Conservation (phyloP, 148 eudicot genomes). For the Nyssa sinensis region DNA sequence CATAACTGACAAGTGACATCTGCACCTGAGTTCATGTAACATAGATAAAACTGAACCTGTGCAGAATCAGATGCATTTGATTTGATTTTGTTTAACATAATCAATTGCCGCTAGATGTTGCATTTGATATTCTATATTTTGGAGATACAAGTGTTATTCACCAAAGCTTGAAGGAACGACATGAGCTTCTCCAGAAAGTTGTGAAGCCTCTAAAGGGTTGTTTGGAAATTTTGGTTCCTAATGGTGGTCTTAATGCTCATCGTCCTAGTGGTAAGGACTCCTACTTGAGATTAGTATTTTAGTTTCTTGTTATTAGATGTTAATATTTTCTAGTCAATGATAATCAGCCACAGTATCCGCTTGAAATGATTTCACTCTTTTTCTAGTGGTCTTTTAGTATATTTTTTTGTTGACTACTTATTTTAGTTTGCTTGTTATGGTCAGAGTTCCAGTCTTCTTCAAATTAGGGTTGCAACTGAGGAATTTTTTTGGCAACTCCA, state of each 20-base stretch:
- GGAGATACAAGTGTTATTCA: conserved; percentile 97
- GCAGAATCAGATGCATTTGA: not conserved
- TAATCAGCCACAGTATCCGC: not conserved
- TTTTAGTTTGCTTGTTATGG: not conserved
- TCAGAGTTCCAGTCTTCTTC: not conserved
- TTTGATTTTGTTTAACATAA: conserved; percentile 36
- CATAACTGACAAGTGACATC: too few relatives aligned
- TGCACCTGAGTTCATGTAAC: too few relatives aligned
- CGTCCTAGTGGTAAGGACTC: conserved; percentile 46
- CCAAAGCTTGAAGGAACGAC: conserved; percentile 80
- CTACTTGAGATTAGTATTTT: not conserved
- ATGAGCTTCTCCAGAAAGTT: conserved; percentile 67
- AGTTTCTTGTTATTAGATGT: not conserved
- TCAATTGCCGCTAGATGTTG: conserved; percentile 63
- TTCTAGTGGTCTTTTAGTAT: too few relatives aligned
- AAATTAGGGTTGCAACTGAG: not conserved
- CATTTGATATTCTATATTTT: conserved; percentile 84
- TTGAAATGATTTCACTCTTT: not conserved
- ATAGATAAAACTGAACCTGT: not conserved
- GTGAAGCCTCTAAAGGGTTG: conserved; percentile 73
- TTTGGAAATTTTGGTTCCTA: conserved; percentile 79
- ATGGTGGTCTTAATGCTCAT: conserved; percentile 61
- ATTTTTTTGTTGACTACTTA: not conserved
- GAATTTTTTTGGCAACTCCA: not conserved
- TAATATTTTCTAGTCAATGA: not conserved